Conservation (phyloP, 768 basidiomycete species). For the Glaciozyma martinii region DNA sequence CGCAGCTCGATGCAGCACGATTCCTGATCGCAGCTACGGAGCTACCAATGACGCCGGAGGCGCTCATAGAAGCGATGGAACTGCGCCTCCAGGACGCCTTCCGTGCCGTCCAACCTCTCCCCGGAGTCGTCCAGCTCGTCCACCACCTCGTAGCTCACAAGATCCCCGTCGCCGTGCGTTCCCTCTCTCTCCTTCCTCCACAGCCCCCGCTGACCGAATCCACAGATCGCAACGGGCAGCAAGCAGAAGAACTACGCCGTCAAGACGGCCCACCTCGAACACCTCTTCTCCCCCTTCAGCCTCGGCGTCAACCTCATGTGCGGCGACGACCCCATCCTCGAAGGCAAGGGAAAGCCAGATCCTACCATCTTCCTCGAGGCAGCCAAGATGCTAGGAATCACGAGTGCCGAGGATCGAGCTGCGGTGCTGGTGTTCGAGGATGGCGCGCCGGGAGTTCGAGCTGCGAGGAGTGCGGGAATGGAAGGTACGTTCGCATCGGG, state of each 20-base stretch:
- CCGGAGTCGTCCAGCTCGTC: conserved; percentile 62
- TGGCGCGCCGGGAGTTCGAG: conserved; percentile 63
- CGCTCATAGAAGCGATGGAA: conserved; percentile 55
- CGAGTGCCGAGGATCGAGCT: conserved; percentile 27
- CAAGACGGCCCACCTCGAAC: conserved; percentile 57
- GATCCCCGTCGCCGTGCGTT: conserved; percentile 60
- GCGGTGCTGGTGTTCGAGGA: conserved; percentile 76
- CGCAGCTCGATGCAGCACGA: neutral
- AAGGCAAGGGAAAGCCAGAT: conserved; percentile 57
- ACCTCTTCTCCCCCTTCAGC: conserved; percentile 53
- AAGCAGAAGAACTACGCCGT: conserved; percentile 55
- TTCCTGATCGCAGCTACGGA: conserved; percentile 36
- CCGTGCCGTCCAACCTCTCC: conserved; percentile 63
- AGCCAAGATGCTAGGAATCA: conserved; percentile 47
- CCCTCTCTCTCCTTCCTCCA: neutral
- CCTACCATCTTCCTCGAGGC: conserved; percentile 74
- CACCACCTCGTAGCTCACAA: conserved; percentile 57
- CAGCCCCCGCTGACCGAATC: neutral
- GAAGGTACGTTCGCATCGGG: conserved; percentile 48
- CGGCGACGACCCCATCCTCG: conserved; percentile 51
- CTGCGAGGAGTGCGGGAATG: conserved; percentile 78
- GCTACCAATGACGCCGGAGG: conserved; percentile 55
- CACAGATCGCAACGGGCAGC: conserved; percentile 57
- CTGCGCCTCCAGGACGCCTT: conserved; percentile 55
- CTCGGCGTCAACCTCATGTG: conserved; percentile 56